Evolutionary conservation across 1,284 basidiomycete genomes (phyloP).

Genomic region (Pascua sp.): DNA sequence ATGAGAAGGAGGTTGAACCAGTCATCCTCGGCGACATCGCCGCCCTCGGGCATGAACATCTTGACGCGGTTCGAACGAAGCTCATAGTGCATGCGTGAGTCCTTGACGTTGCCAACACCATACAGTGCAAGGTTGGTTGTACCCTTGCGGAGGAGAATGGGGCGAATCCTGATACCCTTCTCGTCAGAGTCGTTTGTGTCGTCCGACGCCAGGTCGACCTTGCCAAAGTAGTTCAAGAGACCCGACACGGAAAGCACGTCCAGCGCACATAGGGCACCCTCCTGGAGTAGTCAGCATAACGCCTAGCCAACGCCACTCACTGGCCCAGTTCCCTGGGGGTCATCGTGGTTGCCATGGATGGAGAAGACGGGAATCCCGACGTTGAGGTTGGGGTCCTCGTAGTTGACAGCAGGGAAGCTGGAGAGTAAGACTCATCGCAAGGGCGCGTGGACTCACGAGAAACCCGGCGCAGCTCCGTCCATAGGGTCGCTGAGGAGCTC

Average conservation of each 20-base stretch:
- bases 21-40: slow-evolving; percentile 53
- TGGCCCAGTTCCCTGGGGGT: slow-evolving; percentile 91
- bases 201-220: slow-evolving; percentile 56
- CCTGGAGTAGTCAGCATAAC: slow-evolving; percentile 52
- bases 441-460: slow-evolving; percentile 59
- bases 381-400: slow-evolving; percentile 95
- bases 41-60: slow-evolving; percentile 94
- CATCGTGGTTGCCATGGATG: slow-evolving; percentile 98
- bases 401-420: slow-evolving; percentile 95
- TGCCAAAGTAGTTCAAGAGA: slow-evolving; percentile 96
- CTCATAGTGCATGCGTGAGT: slow-evolving; percentile 93
- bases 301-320: slow-evolving; percentile 57
- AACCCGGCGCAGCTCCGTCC: slow-evolving; percentile 78
- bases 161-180: slow-evolving; percentile 77
- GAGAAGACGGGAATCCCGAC: slow-evolving; percentile 94
- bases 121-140: slow-evolving; percentile 81
- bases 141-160: slow-evolving; percentile 87
- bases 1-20: slow-evolving; percentile 95
- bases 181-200: slow-evolving; percentile 54
- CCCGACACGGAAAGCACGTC: slow-evolving; percentile 92
- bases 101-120: slow-evolving; percentile 95
- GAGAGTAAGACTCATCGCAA: slow-evolving; percentile 4
- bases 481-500: slow-evolving; percentile 89
- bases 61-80: slow-evolving; percentile 85
- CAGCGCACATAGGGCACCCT: slow-evolving; percentile 91